These are phyloP conservation scores for Gossypium arboreum DNA, from an alignment of 345 rosid genomes.

Conservation along the genomic window DNA sequence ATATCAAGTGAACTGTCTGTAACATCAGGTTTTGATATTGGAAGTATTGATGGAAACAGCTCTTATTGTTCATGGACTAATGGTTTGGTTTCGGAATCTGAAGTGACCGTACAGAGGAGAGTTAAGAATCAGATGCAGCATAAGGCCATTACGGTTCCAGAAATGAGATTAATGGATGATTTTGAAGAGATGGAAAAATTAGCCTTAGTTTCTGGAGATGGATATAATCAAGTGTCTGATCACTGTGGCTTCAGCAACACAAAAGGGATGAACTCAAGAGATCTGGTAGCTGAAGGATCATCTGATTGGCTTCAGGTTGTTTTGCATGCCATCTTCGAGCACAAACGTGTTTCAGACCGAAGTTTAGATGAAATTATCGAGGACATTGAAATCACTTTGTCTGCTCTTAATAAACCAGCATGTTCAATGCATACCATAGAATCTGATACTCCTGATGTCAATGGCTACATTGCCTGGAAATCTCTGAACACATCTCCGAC, in stretches of 20 bases:
- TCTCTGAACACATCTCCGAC: conserved; percentile 21
- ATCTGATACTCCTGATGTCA: conserved; percentile 26
- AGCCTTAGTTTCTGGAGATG: conserved; percentile 32
- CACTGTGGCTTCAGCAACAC: conserved; percentile 7
- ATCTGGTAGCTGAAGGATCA: conserved; percentile 29
- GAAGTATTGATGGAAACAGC: conserved; percentile 43
- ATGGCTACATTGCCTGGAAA: conserved; percentile 42
- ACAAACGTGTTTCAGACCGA: conserved; percentile 58
- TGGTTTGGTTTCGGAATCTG: conserved; percentile 49
- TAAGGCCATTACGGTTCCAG: conserved; percentile 33
- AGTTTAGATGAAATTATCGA: conserved; percentile 54
- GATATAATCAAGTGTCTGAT: conserved; percentile 14
- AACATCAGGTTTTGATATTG: conserved; percentile 25
- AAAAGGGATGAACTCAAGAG: conserved; percentile 22
- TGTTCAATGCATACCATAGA: conserved; percentile 21
- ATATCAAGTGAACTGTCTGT: conserved; percentile 28
- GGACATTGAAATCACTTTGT: conserved; percentile 69
- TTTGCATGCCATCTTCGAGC: conserved; percentile 62
- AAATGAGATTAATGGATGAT: conserved; percentile 67
- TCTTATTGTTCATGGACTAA: conserved; percentile 63
- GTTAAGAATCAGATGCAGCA: conserved; percentile 10
- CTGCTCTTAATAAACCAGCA: conserved; percentile 13
- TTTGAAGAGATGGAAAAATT: conserved; percentile 78
- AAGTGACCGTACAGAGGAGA: conserved; percentile 35
- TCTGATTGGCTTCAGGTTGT: conserved; percentile 96